These are phyloP conservation scores for Aphanomyces cochlioides DNA, from an alignment of 352 stramenopile species.

Conservation along the genomic window DNA sequence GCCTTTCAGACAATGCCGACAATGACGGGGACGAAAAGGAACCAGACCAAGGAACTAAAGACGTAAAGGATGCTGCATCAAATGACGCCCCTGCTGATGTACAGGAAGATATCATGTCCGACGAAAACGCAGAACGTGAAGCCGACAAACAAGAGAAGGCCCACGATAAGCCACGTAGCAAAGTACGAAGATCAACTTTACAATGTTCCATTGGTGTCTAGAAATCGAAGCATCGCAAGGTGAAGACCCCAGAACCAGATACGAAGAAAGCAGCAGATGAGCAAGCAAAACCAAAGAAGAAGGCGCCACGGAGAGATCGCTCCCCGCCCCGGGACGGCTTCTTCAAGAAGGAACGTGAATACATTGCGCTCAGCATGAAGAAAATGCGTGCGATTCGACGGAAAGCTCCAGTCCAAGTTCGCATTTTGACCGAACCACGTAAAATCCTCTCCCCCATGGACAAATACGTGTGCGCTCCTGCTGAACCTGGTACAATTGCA, in stretches of 20 bases:
- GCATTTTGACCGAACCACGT: slow-evolving; percentile 55
- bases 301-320: background rate
- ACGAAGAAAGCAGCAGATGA: background rate
- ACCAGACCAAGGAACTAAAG: background rate
- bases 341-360: slow-evolving; percentile 17
- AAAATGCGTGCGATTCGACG: slow-evolving; percentile 22
- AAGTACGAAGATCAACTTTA: background rate
- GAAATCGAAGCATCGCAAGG: background rate
- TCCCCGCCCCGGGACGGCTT: background rate
- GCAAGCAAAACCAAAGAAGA: background rate
- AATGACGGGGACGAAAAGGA: slow-evolving; percentile 5
- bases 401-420: slow-evolving; percentile 42
- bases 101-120: background rate
- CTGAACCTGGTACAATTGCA: slow-evolving; percentile 45
- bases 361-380: slow-evolving; percentile 20
- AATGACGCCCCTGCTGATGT: background rate
- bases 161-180: background rate
- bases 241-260: background rate
- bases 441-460: slow-evolving; percentile 56
- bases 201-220: background rate
- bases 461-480: slow-evolving; percentile 54
- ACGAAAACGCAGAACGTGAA: background rate
- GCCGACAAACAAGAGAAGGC: background rate
- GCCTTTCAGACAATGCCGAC: background rate
- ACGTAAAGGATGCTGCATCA: background rate